phyloP scores from a whole-genome alignment of 2,329 filamentous ascomycete species.

The Pseudocercospora crystallina region DNA sequence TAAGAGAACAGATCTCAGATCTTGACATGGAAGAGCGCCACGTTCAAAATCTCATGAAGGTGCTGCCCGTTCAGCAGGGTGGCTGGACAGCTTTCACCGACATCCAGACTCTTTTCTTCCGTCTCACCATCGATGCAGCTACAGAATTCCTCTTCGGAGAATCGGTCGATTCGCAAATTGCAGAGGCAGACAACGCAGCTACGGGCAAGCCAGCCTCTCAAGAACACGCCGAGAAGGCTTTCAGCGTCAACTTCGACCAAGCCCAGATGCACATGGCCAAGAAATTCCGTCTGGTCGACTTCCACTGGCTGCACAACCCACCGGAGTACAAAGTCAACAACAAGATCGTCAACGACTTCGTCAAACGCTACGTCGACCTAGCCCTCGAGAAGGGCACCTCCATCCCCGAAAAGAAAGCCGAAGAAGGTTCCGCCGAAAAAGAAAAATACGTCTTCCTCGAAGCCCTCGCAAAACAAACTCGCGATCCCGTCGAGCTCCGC shows the following conservation, averaged over 20 bases:
- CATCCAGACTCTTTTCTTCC: conserved; percentile 47
- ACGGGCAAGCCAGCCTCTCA: conserved; percentile 24
- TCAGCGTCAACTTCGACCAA: conserved; percentile 45
- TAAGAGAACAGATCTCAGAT: conserved; percentile 39
- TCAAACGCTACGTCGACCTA: conserved; percentile 47
- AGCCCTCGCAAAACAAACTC: conserved; percentile 47
- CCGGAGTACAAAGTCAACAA: conserved; percentile 42
- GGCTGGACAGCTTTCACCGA: conserved; percentile 35
- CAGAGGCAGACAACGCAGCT: conserved; percentile 30
- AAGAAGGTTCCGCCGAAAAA: conserved; percentile 31
- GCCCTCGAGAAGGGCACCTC: conserved; percentile 38
- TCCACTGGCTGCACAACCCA: conserved; percentile 39
- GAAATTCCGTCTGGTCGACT: conserved; percentile 38
- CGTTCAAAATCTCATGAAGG: conserved; percentile 35
- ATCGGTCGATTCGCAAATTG: conserved; percentile 38
- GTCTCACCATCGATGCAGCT: conserved; percentile 51
- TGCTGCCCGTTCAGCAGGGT: conserved; percentile 28
- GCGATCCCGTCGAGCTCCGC: conserved; percentile 43
- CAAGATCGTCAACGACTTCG: conserved; percentile 44
- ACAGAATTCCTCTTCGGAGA: conserved; percentile 49
- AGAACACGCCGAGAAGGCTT: conserved; percentile 35
- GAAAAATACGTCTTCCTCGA: conserved; percentile 48
- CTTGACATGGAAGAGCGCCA: conserved; percentile 38
- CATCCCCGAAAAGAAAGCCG: conserved; percentile 20
- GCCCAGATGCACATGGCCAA: conserved; percentile 41